Conservation (phyloP, 2,329 filamentous ascomycete genomes). For the Aspergillus persii region DNA sequence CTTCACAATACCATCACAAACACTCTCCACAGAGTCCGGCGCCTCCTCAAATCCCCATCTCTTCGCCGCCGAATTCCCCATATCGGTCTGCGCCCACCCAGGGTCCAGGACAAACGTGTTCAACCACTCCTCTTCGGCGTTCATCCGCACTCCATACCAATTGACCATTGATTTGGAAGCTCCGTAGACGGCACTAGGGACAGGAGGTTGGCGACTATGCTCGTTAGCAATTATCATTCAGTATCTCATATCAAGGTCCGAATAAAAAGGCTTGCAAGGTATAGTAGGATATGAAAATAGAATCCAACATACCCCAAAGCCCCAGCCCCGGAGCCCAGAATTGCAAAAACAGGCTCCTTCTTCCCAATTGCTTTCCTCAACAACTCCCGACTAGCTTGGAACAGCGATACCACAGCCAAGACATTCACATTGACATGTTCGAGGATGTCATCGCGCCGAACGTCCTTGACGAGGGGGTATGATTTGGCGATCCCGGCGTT, state of each 20-base stretch:
- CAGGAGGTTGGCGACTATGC: conserved; percentile 18
- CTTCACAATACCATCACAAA: conserved; percentile 31
- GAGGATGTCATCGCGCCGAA: conserved; percentile 37
- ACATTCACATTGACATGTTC: conserved; percentile 45
- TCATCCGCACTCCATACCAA: conserved; percentile 20
- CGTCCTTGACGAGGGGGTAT: conserved; percentile 32
- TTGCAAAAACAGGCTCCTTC: not conserved
- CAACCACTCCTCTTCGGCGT: conserved; percentile 21
- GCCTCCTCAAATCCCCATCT: conserved; percentile 32
- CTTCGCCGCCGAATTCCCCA: conserved; percentile 40
- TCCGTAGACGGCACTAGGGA: conserved; percentile 21
- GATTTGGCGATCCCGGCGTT: conserved; percentile 47
- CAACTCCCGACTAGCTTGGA: not conserved
- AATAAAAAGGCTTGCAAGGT: not conserved
- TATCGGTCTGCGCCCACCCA: conserved; percentile 37
- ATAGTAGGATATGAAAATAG: too few species aligned
- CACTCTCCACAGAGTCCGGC: conserved; percentile 36
- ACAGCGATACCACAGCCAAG: conserved; percentile 33
- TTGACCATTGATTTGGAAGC: conserved; percentile 25
- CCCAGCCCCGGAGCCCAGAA: not conserved
- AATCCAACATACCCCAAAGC: not conserved
- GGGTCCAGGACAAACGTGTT: conserved; percentile 30
- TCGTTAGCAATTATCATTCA: too few species aligned
- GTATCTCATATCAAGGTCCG: too few species aligned
- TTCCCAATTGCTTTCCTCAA: not conserved